Percentiles rank a stretch among this genome's conserved stretches.
Conservation (phyloP, 495 filamentous ascomycete genomes). For the Penicillium egyptiacum region DNA sequence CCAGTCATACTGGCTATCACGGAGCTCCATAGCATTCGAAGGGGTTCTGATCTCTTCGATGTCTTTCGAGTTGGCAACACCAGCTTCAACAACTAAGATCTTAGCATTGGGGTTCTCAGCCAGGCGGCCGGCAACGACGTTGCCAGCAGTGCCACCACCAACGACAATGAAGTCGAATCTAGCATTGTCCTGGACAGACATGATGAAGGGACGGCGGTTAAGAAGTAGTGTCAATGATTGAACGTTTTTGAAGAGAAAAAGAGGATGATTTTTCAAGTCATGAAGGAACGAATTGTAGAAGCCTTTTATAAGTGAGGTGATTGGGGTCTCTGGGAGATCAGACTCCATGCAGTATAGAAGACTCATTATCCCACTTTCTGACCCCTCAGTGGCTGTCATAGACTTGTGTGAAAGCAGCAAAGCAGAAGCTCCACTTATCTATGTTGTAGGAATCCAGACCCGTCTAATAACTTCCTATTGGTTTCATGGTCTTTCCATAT, state of each 20-base stretch:
- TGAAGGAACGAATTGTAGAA: too few relatives aligned
- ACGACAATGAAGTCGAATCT: constrained; percentile 42
- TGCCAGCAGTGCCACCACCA: constrained; percentile 60
- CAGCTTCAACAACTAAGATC: constrained; percentile 57
- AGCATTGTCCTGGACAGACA: not conserved
- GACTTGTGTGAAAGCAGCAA: too few relatives aligned
- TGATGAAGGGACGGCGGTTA: not conserved
- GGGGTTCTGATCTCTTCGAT: constrained; percentile 47
- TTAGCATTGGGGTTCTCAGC: constrained; percentile 52
- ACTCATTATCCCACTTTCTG: too few relatives aligned
- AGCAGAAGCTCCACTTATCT: too few relatives aligned
- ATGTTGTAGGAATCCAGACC: too few relatives aligned
- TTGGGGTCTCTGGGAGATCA: too few relatives aligned
- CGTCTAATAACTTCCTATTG: too few relatives aligned
- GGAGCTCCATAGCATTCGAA: constrained; percentile 41
- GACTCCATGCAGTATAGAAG: too few relatives aligned
- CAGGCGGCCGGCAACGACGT: constrained; percentile 58
- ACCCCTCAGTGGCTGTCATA: too few relatives aligned
- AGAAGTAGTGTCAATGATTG: not conserved
- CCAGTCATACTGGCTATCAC: constrained; percentile 56
- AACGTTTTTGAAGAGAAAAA: not conserved
- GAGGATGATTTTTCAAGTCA: not conserved
- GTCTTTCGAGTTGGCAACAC: constrained; percentile 37
- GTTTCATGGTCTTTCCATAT: too few relatives aligned
- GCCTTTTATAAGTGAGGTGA: too few relatives aligned